A percentile compares a stretch with the other conserved stretches of the same genome.
These are phyloP conservation scores for Tagetes erecta DNA, from an alignment of 129 eudicot genomes.

Conservation along the genomic window DNA sequence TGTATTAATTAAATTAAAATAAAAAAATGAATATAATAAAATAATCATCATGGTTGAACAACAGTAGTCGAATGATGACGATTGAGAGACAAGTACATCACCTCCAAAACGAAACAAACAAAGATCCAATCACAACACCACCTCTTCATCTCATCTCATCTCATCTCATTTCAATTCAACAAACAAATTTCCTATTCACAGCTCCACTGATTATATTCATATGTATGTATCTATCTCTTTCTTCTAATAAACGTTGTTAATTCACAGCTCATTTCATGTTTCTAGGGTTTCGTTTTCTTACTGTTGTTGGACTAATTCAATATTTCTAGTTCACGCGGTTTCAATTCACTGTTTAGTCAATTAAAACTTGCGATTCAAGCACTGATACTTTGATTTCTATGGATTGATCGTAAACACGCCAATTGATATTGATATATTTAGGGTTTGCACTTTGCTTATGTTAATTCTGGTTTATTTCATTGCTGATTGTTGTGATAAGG, in stretches of 20 bases:
- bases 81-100: constrained; percentile 3
- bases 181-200: constrained; percentile 7
- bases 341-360: constrained; percentile 19
- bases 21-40: not conserved
- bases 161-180: not conserved
- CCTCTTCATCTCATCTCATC: not conserved
- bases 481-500: not conserved
- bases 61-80: constrained; percentile 29
- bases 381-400: not conserved
- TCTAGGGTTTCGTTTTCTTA: constrained; percentile 31
- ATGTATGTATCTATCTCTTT: too few relatives aligned
- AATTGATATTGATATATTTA: constrained; percentile 16
- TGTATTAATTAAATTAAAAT: too few relatives aligned
- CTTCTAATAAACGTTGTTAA: not conserved
- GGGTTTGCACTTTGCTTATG: not conserved
- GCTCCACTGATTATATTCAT: not conserved
- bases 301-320: constrained; percentile 32
- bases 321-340: constrained; percentile 33
- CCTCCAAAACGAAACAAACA: constrained; percentile 7
- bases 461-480: constrained; percentile 8
- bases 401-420: not conserved
- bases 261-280: not conserved
- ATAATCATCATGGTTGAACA: constrained; percentile 24
- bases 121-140: constrained; percentile 29
- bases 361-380: constrained; percentile 16